Evolutionary conservation across 805 yeast genomes (phyloP).

Genomic region (Sugiyamaella valdiviana): DNA sequence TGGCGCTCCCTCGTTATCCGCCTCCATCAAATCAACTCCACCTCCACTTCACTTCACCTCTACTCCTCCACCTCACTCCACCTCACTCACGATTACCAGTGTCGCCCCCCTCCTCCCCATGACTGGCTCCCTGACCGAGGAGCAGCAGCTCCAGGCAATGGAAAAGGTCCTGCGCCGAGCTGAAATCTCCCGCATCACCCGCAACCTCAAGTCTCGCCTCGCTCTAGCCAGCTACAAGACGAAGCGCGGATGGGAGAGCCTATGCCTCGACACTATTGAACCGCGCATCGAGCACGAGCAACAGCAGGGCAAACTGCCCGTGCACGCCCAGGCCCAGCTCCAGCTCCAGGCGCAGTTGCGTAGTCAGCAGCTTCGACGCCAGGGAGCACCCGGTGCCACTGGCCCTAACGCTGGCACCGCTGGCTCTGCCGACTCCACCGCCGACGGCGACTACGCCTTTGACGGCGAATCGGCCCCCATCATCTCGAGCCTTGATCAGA

Average conservation of each 20-base stretch:
- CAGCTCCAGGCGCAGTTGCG: neutral
- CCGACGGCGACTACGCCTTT: no score
- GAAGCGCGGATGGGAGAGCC: constrained; percentile 35
- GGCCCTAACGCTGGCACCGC: neutral
- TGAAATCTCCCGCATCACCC: constrained; percentile 37
- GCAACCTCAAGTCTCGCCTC: constrained; percentile 37
- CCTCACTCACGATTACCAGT: no score
- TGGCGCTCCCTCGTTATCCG: no score
- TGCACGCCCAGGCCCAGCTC: neutral
- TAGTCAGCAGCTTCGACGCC: neutral
- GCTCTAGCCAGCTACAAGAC: constrained; percentile 39
- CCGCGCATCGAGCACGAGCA: constrained; percentile 25
- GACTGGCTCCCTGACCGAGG: constrained; percentile 11
- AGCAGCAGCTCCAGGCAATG: constrained; percentile 23
- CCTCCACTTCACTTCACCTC: no score
- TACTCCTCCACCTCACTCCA: no score
- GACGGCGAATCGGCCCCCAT: no score
- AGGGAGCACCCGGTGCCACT: neutral
- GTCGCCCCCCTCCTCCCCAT: no score
- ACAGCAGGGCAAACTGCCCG: neutral
- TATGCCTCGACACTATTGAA: constrained; percentile 33
- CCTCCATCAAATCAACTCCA: no score
- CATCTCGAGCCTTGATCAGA: neutral
- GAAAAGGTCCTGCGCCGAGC: constrained; percentile 38
- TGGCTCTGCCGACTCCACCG: neutral